Percentiles rank a stretch among this genome's conserved stretches.
These are phyloP conservation scores for Penicillium glabrum DNA, from an alignment of 2,329 filamentous ascomycete genomes.

Conservation along the genomic window DNA sequence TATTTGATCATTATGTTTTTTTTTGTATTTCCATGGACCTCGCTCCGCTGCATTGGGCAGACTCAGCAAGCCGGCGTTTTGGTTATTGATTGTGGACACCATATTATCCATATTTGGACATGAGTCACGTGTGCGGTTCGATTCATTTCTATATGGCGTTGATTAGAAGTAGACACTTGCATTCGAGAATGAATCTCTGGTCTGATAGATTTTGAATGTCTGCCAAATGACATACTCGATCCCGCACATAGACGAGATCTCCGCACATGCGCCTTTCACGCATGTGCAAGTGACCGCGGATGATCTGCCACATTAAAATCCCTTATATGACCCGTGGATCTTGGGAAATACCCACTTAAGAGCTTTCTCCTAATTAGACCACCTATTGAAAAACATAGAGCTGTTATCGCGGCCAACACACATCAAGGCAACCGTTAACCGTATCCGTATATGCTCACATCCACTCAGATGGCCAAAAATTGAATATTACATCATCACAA, in stretches of 20 bases:
- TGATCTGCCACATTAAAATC: no score
- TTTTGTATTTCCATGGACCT: neutral
- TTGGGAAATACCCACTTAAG: no score
- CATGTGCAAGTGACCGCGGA: no score
- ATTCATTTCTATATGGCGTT: conserved; percentile 3
- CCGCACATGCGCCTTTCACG: no score
- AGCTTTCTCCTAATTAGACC: no score
- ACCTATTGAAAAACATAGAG: no score
- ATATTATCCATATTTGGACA: neutral
- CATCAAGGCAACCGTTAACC: no score
- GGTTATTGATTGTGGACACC: neutral
- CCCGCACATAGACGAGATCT: neutral
- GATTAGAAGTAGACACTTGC: conserved; percentile 1
- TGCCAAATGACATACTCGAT: neutral
- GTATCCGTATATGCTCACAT: no score
- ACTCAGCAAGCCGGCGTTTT: conserved; percentile 11
- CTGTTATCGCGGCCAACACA: no score
- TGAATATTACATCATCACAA: no score
- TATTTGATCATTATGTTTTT: neutral
- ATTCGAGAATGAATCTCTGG: neutral
- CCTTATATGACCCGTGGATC: no score
- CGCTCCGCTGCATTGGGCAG: conserved; percentile 7
- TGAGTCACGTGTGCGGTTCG: neutral
- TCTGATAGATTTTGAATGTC: neutral
- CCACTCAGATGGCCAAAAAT: no score